Percentiles rank a stretch among this genome's conserved stretches.
These are phyloP conservation scores for Rhizophlyctis rosea DNA, from an alignment of 192 early-diverging fungal genomes.

Conservation along the genomic window DNA sequence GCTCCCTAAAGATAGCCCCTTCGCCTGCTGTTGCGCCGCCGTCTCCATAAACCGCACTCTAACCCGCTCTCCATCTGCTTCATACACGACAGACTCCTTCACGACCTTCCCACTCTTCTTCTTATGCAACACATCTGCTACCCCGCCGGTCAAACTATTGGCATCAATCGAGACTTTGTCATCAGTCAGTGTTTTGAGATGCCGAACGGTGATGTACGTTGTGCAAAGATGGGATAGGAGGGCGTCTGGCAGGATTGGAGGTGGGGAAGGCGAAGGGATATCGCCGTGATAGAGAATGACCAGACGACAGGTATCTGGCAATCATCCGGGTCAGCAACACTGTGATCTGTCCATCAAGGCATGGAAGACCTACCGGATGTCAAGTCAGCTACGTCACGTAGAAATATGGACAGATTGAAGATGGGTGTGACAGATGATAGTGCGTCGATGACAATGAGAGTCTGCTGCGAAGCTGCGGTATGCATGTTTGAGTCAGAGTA, in stretches of 20 bases:
- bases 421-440: not conserved
- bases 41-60: too few relatives aligned
- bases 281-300: conserved; percentile 40
- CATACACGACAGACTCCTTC: conserved; percentile 36
- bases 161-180: conserved; percentile 32
- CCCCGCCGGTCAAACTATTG: conserved; percentile 11
- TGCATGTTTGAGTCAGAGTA: conserved; percentile 2
- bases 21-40: too few relatives aligned
- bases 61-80: too few relatives aligned
- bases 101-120: conserved; percentile 45
- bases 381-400: not conserved
- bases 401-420: not conserved
- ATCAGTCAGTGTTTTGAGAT: conserved; percentile 11
- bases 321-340: too few relatives aligned
- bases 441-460: not conserved
- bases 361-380: not conserved
- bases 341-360: too few relatives aligned
- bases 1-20: too few relatives aligned
- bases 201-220: conserved; percentile 20
- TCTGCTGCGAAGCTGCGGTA: not conserved
- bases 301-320: conserved; percentile 29
- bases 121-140: conserved; percentile 41
- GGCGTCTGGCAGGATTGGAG: conserved; percentile 3
- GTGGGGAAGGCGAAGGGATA: conserved; percentile 18
- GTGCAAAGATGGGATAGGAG: conserved; percentile 9